Base-by-base conservation (phyloP, 768 basidiomycete genomes). In the Suillus sp. region DNA sequence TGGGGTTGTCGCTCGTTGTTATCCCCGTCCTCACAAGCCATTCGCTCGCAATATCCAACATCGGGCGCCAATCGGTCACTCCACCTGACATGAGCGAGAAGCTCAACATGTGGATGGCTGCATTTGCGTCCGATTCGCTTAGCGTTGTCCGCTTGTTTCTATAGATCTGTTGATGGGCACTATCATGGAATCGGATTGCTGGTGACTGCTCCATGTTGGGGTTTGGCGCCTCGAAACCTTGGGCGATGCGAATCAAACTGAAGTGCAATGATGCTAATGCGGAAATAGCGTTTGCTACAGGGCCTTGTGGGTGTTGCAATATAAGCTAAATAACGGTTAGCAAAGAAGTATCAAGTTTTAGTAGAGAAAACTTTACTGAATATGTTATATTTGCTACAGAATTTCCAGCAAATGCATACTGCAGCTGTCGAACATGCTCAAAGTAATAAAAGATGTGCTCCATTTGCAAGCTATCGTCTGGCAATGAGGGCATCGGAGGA, bases 401-500 rank as follows among this genome's bases (percentile, higher is more conserved):
- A 63, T 86, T 86, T 13, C 85, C 83, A 42, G 85, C 82, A 70
- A 91, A 90, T 45, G 85, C 79, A 67, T 85, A 87, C 69, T 91
- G 87, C 63, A 87, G 77, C 67, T 83, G 84, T 25, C 85, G 84
- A 64, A 92, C 87, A 64, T 88, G 81, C 59, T 85, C 83, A 71
- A 93, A 92, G 74, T 92, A 93, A 74, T 92, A 90, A 68, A 86
- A 77, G 59, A 91, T 84, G 65, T 87, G 83, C 42, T 86, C 83
- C 61, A 83, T 80, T 67, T 86, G 83, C 45, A 83, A 72, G 61
- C 76, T 78, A 65, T 83, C 81, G 45, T 75, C 75, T 32, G 77
- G 64, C 60, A 81, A 65, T 16, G 71, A 27, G 32, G 70, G 67
- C 65, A 71, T 59, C 34, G 64, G 65, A 64, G 70, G 38, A 73